phyloP scores from a whole-genome alignment of 208 protist genomes.

The Trypanosoma congolense region DNA sequence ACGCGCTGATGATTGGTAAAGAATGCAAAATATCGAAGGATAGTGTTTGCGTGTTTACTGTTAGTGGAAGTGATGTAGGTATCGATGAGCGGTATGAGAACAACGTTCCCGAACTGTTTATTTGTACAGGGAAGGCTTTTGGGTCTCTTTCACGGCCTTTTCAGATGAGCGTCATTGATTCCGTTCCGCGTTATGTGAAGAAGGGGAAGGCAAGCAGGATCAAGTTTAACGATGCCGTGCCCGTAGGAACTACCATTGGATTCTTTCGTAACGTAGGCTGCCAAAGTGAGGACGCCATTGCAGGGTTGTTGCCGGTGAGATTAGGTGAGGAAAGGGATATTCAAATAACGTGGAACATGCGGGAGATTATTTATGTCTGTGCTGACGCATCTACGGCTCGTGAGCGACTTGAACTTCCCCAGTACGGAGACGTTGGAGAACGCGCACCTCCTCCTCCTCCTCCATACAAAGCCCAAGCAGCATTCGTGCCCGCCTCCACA shows the following conservation, averaged over 20 bases:
- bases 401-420: too few relatives aligned
- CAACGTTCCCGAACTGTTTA: constrained; percentile 37
- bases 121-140: constrained; percentile 39
- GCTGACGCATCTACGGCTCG: constrained; percentile 17
- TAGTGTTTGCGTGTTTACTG: constrained; percentile 41
- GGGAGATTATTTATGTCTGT: constrained; percentile 33
- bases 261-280: constrained; percentile 36
- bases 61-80: constrained; percentile 22
- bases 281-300: constrained; percentile 1
- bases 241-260: constrained; percentile 35
- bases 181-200: constrained; percentile 29
- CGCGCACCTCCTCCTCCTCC: too few relatives aligned
- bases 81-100: constrained; percentile 21
- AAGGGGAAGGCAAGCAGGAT: constrained; percentile 16
- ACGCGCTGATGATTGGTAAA: constrained; percentile 6
- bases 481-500: constrained; percentile 20
- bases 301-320: constrained; percentile 2
- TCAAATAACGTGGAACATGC: constrained; percentile 11
- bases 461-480: too few relatives aligned
- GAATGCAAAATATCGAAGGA: constrained; percentile 34
- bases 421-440: too few relatives aligned
- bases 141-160: constrained; percentile 19
- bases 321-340: constrained; percentile 13
- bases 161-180: constrained; percentile 28
- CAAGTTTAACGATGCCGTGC: constrained; percentile 32